Conservation (phyloP, 345 rosid genomes). For the Moricandia moricandioides region DNA sequence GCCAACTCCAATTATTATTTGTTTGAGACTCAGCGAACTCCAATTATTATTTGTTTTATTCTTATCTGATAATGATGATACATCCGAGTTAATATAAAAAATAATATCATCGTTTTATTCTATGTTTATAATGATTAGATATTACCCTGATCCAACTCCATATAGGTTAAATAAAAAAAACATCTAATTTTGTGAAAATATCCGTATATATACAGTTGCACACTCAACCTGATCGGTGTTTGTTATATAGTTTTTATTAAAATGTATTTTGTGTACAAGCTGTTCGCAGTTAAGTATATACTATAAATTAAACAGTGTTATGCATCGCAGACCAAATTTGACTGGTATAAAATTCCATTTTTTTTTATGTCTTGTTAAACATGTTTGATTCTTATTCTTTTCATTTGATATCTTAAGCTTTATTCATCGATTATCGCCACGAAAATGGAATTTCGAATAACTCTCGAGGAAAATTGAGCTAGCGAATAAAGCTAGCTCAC, state of each 20-base stretch:
- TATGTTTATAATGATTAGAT: too few species aligned
- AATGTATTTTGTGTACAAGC: background rate
- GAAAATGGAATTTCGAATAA: slow-evolving; percentile 8
- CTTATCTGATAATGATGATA: too few species aligned
- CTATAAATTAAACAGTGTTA: background rate
- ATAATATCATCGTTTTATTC: too few species aligned
- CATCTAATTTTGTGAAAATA: too few species aligned
- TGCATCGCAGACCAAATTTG: background rate
- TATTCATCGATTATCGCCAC: slow-evolving; percentile 16
- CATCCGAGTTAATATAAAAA: too few species aligned
- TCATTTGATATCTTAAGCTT: background rate
- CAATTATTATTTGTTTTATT: too few species aligned
- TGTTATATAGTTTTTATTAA: background rate
- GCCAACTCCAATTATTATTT: slow-evolving; percentile 52
- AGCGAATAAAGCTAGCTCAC: background rate
- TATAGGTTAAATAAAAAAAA: too few species aligned
- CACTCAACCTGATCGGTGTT: too few species aligned
- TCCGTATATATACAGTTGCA: too few species aligned
- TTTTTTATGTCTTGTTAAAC: slow-evolving; percentile 5
- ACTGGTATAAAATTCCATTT: slow-evolving; percentile 1
- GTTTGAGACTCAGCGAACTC: slow-evolving; percentile 41
- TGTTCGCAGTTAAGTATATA: background rate
- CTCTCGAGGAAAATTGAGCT: background rate
- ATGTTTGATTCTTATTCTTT: slow-evolving; percentile 24
- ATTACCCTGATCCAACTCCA: too few species aligned